phyloP scores from a whole-genome alignment of 2,329 filamentous ascomycete species.

The Alternaria triticina region DNA sequence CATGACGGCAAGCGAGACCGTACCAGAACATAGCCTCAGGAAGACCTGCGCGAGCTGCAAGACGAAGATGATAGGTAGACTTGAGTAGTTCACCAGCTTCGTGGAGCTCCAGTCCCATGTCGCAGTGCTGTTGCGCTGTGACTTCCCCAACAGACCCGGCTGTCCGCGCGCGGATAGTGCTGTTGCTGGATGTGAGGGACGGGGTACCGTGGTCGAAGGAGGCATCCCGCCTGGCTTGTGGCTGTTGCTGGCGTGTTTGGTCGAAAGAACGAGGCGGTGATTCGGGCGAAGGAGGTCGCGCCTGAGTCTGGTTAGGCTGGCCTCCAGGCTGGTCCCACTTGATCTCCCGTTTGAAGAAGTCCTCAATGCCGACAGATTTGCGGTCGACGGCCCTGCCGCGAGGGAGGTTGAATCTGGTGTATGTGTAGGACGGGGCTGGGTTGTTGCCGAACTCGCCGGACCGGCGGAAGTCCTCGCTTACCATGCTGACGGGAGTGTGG shows the following conservation, averaged over 20 bases:
- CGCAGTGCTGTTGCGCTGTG: slow-evolving; percentile 85
- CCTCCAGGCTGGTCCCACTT: slow-evolving; percentile 63
- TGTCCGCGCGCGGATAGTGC: slow-evolving; percentile 55
- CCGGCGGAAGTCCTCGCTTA: slow-evolving; percentile 71
- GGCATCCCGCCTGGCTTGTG: slow-evolving; percentile 14
- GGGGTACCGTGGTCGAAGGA: slow-evolving; percentile 37
- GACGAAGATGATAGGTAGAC: slow-evolving; percentile 92
- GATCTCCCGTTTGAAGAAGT: slow-evolving; percentile 57
- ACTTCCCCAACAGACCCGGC: slow-evolving; percentile 62
- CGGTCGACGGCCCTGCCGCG: slow-evolving; percentile 81
- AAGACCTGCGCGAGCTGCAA: slow-evolving; percentile 83
- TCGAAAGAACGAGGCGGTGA: slow-evolving; percentile 49
- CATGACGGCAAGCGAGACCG: slow-evolving; percentile 91
- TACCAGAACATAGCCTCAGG: slow-evolving; percentile 96
- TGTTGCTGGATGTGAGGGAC: slow-evolving; percentile 52
- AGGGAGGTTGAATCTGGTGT: slow-evolving; percentile 83
- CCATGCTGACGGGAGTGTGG: slow-evolving; percentile 75
- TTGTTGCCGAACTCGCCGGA: slow-evolving; percentile 56
- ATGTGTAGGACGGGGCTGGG: slow-evolving; percentile 77
- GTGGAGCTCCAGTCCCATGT: slow-evolving; percentile 88
- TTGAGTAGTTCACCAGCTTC: slow-evolving; percentile 87
- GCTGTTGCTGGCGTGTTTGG: slow-evolving; percentile 26
- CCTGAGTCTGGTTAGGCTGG: slow-evolving; percentile 42
- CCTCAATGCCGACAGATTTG: slow-evolving; percentile 48
- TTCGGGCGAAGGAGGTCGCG: slow-evolving; percentile 47